phyloP scores from a whole-genome alignment of 257 asterid genomes.

The Penstemon barbatus region DNA sequence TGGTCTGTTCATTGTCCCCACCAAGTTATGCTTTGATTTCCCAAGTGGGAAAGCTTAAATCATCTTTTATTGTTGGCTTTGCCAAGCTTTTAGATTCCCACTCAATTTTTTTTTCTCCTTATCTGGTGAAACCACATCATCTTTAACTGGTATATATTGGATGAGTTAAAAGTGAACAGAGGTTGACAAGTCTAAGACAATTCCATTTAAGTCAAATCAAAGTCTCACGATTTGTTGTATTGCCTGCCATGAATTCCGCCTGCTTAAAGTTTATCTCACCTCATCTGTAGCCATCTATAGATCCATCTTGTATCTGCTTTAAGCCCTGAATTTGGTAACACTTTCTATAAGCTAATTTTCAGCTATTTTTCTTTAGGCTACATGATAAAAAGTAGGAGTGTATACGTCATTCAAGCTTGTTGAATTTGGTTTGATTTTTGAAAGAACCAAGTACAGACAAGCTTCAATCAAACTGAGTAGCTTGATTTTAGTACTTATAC shows the following conservation, averaged over 20 bases:
- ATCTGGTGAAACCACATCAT: constrained; percentile 25
- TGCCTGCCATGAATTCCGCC: background rate
- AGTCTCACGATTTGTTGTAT: constrained; percentile 8
- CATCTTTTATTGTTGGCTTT: constrained; percentile 36
- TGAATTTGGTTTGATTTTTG: no score
- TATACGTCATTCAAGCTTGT: no score
- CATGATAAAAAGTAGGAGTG: no score
- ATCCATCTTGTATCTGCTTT: background rate
- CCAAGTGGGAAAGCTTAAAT: constrained; percentile 35
- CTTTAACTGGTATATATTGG: constrained; percentile 24
- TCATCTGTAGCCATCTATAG: no score
- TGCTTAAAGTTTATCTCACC: no score
- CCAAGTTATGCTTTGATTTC: constrained; percentile 39
- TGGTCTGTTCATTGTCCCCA: constrained; percentile 44
- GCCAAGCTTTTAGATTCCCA: constrained; percentile 37
- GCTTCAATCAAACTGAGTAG: no score
- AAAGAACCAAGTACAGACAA: no score
- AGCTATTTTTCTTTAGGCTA: background rate
- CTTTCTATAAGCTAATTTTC: background rate
- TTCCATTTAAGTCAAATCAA: background rate
- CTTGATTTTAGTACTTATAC: no score
- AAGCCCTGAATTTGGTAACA: background rate
- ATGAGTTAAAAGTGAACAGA: constrained; percentile 18
- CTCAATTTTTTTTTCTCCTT: constrained; percentile 13
- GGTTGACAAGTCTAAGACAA: constrained; percentile 20